A percentile compares a stretch with the other conserved stretches of the same genome.
phyloP scores from a whole-genome alignment of 2,329 filamentous ascomycete species.

The Aureobasidium sp. region DNA sequence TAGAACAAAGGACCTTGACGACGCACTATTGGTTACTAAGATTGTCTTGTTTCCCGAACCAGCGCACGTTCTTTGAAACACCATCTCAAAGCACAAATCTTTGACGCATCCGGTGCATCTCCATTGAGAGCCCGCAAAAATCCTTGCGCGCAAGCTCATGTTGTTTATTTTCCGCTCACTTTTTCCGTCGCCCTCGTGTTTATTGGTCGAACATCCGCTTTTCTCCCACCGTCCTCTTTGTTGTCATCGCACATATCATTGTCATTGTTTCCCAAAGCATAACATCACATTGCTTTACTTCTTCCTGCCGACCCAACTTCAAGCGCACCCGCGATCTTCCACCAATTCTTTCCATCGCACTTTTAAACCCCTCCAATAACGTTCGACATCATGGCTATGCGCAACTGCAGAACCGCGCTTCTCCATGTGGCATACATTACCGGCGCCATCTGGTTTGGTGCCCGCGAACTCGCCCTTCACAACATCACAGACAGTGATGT shows the following conservation, averaged over 20 bases:
- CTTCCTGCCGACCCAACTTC: neutral
- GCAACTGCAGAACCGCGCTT: neutral
- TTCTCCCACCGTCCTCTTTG: neutral
- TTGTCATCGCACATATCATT: neutral
- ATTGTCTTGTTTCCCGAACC: neutral
- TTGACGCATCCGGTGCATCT: neutral
- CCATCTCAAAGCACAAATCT: neutral
- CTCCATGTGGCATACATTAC: neutral
- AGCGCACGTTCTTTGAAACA: neutral
- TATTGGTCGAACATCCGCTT: neutral
- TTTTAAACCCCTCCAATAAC: neutral
- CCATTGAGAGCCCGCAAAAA: neutral
- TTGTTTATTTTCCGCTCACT: conserved; percentile 1
- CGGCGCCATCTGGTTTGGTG: neutral
- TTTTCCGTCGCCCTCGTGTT: neutral
- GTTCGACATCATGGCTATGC: neutral
- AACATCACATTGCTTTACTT: neutral
- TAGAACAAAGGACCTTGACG: neutral
- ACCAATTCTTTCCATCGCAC: neutral
- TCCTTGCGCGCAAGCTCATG: neutral
- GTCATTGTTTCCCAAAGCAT: conserved; percentile 1
- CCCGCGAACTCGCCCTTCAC: neutral
- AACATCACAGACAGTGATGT: neutral
- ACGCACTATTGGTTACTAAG: neutral
- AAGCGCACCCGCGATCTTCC: neutral